Conservation (phyloP, 331 rosid genomes). For the Stylosanthes scabra region DNA sequence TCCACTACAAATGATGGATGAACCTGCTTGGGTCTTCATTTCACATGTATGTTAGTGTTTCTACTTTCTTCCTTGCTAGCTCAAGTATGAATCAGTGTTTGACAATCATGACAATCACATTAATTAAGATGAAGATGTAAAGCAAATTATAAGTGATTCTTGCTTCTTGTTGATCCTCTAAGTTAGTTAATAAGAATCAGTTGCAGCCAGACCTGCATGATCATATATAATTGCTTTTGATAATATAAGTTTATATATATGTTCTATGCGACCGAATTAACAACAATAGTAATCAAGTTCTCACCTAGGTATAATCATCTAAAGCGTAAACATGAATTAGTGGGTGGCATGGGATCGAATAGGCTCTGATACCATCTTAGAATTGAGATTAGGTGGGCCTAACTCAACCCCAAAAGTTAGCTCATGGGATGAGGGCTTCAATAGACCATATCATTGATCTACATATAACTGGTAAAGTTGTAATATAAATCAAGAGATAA, state of each 20-base stretch:
- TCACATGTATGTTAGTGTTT: constrained; percentile 16
- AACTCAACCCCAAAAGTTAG: too few relatives aligned
- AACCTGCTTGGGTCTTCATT: constrained; percentile 2
- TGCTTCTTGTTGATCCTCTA: neutral
- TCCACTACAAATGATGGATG: constrained; percentile 51
- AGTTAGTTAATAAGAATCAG: constrained; percentile 7
- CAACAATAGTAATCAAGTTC: neutral
- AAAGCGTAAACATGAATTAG: too few relatives aligned
- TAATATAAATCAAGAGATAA: too few relatives aligned
- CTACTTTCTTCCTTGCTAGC: neutral
- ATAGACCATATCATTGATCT: too few relatives aligned
- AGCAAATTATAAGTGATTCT: neutral
- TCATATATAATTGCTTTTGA: neutral
- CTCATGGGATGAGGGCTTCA: too few relatives aligned
- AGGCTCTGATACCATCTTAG: too few relatives aligned
- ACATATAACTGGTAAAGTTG: too few relatives aligned
- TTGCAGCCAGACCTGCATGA: constrained; percentile 2
- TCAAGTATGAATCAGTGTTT: constrained; percentile 13
- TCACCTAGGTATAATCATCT: too few relatives aligned
- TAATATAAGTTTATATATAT: constrained; percentile 22
- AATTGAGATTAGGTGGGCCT: too few relatives aligned
- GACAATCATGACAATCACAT: constrained; percentile 14
- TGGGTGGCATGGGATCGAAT: too few relatives aligned
- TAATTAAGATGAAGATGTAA: neutral
- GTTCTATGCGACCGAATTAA: neutral